Conservation (phyloP, 1,284 basidiomycete species). For the Anthracocystis panici-leucophaei region DNA sequence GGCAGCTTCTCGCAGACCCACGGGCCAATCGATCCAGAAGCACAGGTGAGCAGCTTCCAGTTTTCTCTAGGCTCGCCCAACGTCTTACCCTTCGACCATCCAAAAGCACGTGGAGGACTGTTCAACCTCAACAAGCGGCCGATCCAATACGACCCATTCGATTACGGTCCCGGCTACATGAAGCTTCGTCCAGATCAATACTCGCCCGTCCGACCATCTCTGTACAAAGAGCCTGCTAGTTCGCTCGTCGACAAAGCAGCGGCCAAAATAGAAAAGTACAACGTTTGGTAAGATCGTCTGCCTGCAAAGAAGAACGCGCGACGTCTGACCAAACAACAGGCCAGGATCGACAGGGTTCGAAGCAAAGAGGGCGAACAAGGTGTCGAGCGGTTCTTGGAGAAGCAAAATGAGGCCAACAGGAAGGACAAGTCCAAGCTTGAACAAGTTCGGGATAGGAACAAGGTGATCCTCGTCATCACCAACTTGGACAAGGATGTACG, state of each 20-base stretch:
- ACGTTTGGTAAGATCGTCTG: conserved; percentile 31
- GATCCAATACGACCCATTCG: conserved; percentile 30
- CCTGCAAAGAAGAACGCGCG: conserved; percentile 26
- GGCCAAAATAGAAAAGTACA: conserved; percentile 26
- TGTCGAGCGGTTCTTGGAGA: conserved; percentile 2
- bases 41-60: conserved; percentile 18
- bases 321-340: conserved; percentile 4
- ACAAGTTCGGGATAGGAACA: conserved; percentile 17
- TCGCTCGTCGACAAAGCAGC: conserved; percentile 12
- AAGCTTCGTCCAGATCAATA: conserved; percentile 10
- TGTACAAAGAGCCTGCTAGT: conserved; percentile 5
- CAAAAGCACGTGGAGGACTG: conserved; percentile 20
- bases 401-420: conserved; percentile 4
- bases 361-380: conserved; percentile 6
- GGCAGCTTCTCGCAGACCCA: neutral
- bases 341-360: conserved; percentile 9
- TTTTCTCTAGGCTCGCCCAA: conserved; percentile 26
- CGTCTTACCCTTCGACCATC: conserved; percentile 15
- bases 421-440: conserved; percentile 7
- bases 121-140: conserved; percentile 32
- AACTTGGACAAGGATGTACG: conserved; percentile 10
- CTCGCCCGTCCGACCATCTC: conserved; percentile 14
- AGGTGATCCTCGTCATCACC: conserved; percentile 24
- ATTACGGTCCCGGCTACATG: conserved; percentile 23
- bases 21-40: neutral